Evolutionary conservation across 495 filamentous ascomycete genomes (phyloP).

Genomic region (Talaromyces thailandensis): DNA sequence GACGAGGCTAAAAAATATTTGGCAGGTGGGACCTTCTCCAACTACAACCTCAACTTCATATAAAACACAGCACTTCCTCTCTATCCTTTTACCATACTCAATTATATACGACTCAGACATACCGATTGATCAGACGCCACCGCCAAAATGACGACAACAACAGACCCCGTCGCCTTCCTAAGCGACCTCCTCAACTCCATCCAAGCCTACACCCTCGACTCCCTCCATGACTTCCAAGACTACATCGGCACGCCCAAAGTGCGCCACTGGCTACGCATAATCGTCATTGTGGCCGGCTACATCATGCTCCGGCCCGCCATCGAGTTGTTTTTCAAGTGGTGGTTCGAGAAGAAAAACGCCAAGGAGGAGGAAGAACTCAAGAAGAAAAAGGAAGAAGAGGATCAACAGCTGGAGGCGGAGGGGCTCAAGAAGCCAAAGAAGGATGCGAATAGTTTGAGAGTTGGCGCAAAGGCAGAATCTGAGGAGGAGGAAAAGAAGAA

Average conservation of each 20-base stretch:
- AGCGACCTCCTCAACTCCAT: conserved; percentile 4
- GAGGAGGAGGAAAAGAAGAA: conserved; percentile 10
- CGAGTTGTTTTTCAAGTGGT: conserved; percentile 39
- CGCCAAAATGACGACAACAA: background rate
- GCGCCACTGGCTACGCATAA: conserved; percentile 51
- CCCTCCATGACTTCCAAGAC: conserved; percentile 6
- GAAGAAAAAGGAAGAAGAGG: conserved; percentile 34
- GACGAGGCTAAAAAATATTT: background rate
- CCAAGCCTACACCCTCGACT: conserved; percentile 21
- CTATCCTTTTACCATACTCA: background rate
- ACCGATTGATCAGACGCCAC: background rate
- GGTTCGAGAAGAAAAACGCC: conserved; percentile 47
- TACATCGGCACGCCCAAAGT: conserved; percentile 39
- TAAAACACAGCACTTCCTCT: background rate
- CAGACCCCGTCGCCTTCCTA: background rate
- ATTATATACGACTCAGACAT: background rate
- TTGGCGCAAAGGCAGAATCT: conserved; percentile 50
- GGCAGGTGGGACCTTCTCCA: background rate
- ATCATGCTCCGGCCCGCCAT: conserved; percentile 59
- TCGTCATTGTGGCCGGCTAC: conserved; percentile 53
- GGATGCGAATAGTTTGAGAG: conserved; percentile 51
- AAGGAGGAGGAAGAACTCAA: conserved; percentile 32
- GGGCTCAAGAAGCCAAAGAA: conserved; percentile 53
- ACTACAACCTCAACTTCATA: background rate
- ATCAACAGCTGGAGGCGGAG: conserved; percentile 28